Base-by-base conservation (phyloP, 2,329 filamentous ascomycete genomes). In the Rutstroemia sydowiana region DNA sequence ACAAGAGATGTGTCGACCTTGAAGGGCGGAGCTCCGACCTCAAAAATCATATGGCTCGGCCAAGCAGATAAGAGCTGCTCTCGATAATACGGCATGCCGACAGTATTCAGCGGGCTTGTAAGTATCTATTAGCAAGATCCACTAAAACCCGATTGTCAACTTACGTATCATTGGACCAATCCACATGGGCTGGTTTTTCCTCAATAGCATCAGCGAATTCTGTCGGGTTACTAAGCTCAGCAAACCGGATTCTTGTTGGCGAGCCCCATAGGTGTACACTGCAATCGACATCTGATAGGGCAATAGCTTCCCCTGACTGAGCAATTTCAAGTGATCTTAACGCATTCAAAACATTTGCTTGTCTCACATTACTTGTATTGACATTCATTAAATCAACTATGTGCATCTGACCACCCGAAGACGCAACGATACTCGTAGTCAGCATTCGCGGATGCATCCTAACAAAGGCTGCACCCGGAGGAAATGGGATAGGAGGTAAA, bases 371-470 rank as follows among this genome's bases (percentile, higher is more conserved):
- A 55, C 85, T 81, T 21, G 82, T 77, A 62, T 87, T 84, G 0
- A 83, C 81, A 52, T 88, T 88, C 75, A 86, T 84, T 5, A 98
- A 78, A 68, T 98, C 93, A 46, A 97, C 89, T 13, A 97, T 86
- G 66, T 98, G 92, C 68, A 98, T 87, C 68, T 96, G 90, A 1
- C 95, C 93, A 40, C 82, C 87, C 63, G 95, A 89, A 2, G 92
- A 95, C 26, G 91, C 84, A 45, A 98, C 88, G 55, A 98, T 91
- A 62, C 88, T 92, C 0, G 95, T 97, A 0, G 93, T 96, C 18
- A 90, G 85, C 79, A 98, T 87, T 62, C 90, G 85, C 1, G 95
- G 93, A 67, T 98, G 93, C 87, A 98, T 93, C 53, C 93, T 84
- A 39, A 96, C 91, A 71, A 90, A 95, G 32, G 93, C 92, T 34